Conservation (phyloP, 805 yeast genomes). For the Maudiozyma pseudohumilis region DNA sequence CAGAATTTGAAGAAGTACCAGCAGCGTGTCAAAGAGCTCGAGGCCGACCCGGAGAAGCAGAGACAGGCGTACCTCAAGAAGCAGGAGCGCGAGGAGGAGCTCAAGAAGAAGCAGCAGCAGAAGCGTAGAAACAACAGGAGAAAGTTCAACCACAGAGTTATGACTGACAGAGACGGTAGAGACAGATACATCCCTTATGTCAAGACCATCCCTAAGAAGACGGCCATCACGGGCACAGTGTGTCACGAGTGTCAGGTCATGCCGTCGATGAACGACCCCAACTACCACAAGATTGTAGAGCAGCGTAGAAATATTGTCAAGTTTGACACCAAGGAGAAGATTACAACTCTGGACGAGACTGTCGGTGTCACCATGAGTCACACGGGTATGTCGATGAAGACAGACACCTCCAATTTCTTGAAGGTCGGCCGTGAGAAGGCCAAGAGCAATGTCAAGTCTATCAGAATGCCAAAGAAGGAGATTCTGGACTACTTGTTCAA, state of each 20-base stretch:
- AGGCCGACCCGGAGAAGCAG: constrained; percentile 31
- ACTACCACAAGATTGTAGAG: constrained; percentile 55
- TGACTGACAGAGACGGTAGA: constrained; percentile 33
- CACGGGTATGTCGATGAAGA: constrained; percentile 76
- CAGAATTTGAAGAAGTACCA: constrained; percentile 57
- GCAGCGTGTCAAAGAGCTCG: constrained; percentile 29
- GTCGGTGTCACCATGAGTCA: constrained; percentile 85
- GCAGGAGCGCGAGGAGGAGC: constrained; percentile 29
- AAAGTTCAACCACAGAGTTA: constrained; percentile 28
- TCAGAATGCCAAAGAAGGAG: constrained; percentile 88
- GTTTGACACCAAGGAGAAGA: constrained; percentile 47
- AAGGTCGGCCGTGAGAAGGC: constrained; percentile 39
- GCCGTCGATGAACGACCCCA: constrained; percentile 65
- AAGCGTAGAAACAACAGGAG: constrained; percentile 30
- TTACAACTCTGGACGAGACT: constrained; percentile 61
- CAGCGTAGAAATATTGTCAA: constrained; percentile 40
- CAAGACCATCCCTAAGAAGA: constrained; percentile 79
- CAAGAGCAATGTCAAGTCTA: constrained; percentile 52
- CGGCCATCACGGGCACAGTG: constrained; percentile 76
- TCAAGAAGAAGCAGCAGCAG: constrained; percentile 31
- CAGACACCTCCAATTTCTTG: constrained; percentile 62
- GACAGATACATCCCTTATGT: constrained; percentile 65
- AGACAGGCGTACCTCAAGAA: constrained; percentile 27
- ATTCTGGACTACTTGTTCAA: constrained; percentile 79
- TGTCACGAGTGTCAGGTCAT: constrained; percentile 86